Evolutionary conservation across 2,329 filamentous ascomycete genomes (phyloP).

Genomic region (Apiospora aurea): DNA sequence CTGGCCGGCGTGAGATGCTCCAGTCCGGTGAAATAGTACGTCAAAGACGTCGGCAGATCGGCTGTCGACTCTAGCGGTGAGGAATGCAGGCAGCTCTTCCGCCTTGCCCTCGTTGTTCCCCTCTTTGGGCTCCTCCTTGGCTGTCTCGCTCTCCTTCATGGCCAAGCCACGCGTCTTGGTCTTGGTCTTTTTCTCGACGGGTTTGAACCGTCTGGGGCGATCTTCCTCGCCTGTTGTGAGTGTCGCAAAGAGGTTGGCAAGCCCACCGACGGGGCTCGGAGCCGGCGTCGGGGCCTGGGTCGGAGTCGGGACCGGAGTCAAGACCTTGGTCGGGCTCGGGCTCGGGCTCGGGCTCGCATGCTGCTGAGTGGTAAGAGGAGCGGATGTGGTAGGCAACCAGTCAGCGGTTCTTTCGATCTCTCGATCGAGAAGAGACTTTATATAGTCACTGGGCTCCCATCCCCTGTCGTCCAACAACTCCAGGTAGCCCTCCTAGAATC

Average conservation of each 20-base stretch:
- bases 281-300: neutral
- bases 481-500: neutral
- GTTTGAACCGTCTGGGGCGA: neutral
- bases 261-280: neutral
- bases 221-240: neutral
- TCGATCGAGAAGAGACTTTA: neutral
- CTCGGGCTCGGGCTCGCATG: neutral
- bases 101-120: neutral
- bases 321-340: too few species aligned
- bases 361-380: neutral
- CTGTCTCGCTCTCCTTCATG: neutral
- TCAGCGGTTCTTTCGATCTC: neutral
- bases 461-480: neutral
- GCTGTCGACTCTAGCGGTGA: neutral
- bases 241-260: neutral
- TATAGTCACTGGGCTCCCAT: neutral
- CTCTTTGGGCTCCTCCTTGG: neutral
- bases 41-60: neutral
- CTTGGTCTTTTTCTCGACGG: neutral
- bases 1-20: neutral
- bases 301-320: too few species aligned
- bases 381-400: neutral
- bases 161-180: neutral
- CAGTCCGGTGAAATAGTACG: neutral
- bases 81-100: neutral